Conservation (phyloP, 2,329 filamentous ascomycete genomes). For the Tolypocladium cylindrosporum region DNA sequence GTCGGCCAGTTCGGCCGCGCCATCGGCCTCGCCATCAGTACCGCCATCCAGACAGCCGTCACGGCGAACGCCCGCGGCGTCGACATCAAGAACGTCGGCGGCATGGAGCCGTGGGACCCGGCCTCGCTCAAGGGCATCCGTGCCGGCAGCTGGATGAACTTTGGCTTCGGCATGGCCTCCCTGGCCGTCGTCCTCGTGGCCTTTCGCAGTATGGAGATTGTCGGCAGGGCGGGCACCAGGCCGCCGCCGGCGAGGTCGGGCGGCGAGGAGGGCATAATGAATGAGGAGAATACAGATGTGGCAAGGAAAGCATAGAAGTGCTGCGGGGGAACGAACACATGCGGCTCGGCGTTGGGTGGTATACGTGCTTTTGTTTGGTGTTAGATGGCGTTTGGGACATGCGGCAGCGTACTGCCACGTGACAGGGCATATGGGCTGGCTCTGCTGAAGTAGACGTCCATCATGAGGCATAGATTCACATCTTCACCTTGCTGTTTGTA, state of each 20-base stretch:
- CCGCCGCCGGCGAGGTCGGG: conserved; percentile 5
- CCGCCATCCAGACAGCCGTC: conserved; percentile 53
- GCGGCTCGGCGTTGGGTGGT: neutral
- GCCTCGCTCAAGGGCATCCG: conserved; percentile 37
- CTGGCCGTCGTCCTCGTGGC: conserved; percentile 33
- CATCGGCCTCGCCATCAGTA: conserved; percentile 55
- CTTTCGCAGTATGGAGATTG: conserved; percentile 42
- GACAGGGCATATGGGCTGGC: neutral
- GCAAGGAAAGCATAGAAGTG: neutral
- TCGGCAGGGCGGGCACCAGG: conserved; percentile 27
- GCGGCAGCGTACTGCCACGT: neutral
- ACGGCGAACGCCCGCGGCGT: conserved; percentile 39
- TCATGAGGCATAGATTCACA: neutral
- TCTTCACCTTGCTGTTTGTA: neutral
- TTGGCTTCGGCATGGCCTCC: conserved; percentile 33
- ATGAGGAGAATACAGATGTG: neutral
- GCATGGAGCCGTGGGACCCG: conserved; percentile 30
- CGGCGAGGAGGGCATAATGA: neutral
- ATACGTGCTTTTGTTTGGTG: neutral
- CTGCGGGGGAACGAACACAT: too few relatives aligned
- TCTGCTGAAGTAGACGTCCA: too few relatives aligned
- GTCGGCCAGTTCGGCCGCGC: conserved; percentile 56
- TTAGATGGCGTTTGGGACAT: neutral
- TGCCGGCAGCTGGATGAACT: conserved; percentile 42
- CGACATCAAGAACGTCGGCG: conserved; percentile 31